These are phyloP conservation scores for Xylaria grammica DNA, from an alignment of 495 filamentous ascomycete genomes.

Conservation along the genomic window DNA sequence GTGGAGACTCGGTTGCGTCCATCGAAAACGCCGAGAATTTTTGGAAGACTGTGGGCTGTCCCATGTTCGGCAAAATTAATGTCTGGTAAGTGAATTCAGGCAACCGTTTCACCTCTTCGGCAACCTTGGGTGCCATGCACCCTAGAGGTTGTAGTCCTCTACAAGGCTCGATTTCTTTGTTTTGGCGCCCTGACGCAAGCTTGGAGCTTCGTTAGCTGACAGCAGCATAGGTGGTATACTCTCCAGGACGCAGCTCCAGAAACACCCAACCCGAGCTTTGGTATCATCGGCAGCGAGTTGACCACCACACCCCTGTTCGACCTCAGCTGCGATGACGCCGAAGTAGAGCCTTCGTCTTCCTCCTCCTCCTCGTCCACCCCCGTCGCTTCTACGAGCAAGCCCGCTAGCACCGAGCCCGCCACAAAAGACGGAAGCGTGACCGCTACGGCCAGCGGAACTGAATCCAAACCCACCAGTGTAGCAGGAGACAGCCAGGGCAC, in stretches of 20 bases:
- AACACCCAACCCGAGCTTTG: conserved; percentile 72
- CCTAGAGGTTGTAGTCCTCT: too few relatives aligned
- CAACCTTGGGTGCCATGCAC: too few relatives aligned
- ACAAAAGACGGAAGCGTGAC: not conserved
- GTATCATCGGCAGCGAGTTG: conserved; percentile 52
- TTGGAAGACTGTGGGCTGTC: conserved; percentile 81
- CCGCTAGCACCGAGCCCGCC: not conserved
- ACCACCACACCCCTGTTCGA: conserved; percentile 66
- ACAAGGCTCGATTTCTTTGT: too few relatives aligned
- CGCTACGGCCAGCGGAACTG: conserved; percentile 19
- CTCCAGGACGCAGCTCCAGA: conserved; percentile 66
- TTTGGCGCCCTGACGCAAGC: too few relatives aligned
- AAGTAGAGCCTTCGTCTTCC: conserved; percentile 25
- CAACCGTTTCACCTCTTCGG: conserved; percentile 43
- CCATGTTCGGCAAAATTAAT: conserved; percentile 65
- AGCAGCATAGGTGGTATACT: conserved; percentile 38
- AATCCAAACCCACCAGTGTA: conserved; percentile 20
- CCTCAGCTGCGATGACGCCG: conserved; percentile 55
- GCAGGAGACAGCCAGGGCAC: conserved; percentile 32
- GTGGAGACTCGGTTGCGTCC: conserved; percentile 66
- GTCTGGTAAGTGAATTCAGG: conserved; percentile 63
- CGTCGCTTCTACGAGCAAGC: not conserved
- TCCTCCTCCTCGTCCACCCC: too few relatives aligned
- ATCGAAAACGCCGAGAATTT: conserved; percentile 74
- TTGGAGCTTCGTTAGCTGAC: not conserved